phyloP scores from a whole-genome alignment of 2,329 filamentous ascomycete species.

The Colletotrichum sojae region DNA sequence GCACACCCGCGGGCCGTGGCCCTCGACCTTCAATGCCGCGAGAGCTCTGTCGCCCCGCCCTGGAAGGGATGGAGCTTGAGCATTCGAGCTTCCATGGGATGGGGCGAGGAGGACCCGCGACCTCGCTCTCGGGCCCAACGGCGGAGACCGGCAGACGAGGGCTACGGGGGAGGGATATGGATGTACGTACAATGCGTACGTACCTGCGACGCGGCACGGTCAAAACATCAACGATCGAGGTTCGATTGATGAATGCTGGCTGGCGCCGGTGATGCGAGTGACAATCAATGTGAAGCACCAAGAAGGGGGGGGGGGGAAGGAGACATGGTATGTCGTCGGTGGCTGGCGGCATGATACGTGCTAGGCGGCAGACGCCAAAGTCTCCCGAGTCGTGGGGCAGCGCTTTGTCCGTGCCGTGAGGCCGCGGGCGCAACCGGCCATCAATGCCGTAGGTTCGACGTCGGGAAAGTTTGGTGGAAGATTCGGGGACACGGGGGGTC shows the following conservation, averaged over 20 bases:
- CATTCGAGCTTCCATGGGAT: not conserved
- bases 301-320: not conserved
- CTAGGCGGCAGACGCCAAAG: conserved; percentile 27
- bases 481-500: conserved; percentile 8
- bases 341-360: conserved; percentile 19
- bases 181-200: not conserved
- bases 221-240: not conserved
- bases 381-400: conserved; percentile 33
- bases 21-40: too few species aligned
- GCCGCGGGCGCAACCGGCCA: conserved; percentile 6
- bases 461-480: conserved; percentile 32
- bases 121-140: conserved; percentile 21
- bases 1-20: not conserved
- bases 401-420: not conserved
- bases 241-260: too few species aligned
- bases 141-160: conserved; percentile 27
- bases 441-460: not conserved
- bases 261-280: not conserved
- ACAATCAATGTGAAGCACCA: not conserved
- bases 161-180: not conserved
- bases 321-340: not conserved
- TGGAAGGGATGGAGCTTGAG: conserved; percentile 4
- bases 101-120: conserved; percentile 12
- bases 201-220: not conserved
- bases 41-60: conserved; percentile 10